These are phyloP conservation scores for Cytospora piceicola DNA, from an alignment of 2,329 filamentous ascomycete species.

Conservation along the genomic window DNA sequence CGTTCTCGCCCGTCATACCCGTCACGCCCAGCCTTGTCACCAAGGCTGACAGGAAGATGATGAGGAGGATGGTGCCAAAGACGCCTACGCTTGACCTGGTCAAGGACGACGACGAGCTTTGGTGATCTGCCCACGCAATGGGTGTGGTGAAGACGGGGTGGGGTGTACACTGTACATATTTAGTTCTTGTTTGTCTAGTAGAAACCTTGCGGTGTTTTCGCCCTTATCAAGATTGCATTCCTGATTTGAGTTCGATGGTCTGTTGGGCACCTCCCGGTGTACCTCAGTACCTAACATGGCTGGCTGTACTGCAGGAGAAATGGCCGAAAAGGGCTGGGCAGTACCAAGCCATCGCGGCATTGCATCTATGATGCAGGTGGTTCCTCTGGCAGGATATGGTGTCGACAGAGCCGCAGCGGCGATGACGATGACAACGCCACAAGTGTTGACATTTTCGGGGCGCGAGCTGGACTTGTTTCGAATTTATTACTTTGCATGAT, in stretches of 20 bases:
- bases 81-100: slow-evolving; percentile 68
- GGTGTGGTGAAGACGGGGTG: not conserved
- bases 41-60: slow-evolving; percentile 70
- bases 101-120: slow-evolving; percentile 64
- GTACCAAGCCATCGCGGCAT: not conserved
- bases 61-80: slow-evolving; percentile 66
- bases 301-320: too few species aligned
- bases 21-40: slow-evolving; percentile 77
- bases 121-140: slow-evolving; percentile 46
- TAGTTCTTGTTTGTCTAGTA: not conserved
- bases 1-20: slow-evolving; percentile 74
- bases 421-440: not conserved
- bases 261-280: not conserved
- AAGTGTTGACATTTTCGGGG: not conserved
- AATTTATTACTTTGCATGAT: slow-evolving; percentile 16
- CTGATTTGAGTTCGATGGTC: not conserved
- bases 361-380: not conserved
- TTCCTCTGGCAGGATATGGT: not conserved
- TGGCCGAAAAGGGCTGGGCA: not conserved
- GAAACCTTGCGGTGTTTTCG: not conserved
- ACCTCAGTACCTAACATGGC: not conserved
- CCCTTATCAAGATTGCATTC: not conserved
- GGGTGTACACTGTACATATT: not conserved
- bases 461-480: slow-evolving; percentile 12
- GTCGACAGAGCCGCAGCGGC: not conserved